Evolutionary conservation across 768 basidiomycete species (phyloP), one percentile per base, ranked within the genome.

Genomic region (Leccinum barrowsii): DNA sequence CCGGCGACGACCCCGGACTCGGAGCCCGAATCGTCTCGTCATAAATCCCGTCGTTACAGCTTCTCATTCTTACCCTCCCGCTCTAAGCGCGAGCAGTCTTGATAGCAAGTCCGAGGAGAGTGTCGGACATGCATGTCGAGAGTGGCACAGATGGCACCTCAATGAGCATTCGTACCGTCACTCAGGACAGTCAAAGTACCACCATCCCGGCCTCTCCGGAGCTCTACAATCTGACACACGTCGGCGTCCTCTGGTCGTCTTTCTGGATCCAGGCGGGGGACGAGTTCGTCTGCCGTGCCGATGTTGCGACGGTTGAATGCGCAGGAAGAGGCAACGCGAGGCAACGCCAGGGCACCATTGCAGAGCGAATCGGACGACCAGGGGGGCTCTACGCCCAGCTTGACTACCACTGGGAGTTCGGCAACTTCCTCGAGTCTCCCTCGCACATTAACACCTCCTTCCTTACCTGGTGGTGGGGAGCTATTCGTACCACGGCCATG

Each of bases 31-130:
- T 28, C 42, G 2, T 35, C 59, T 6, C 52, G 55, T 52, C 68
- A 54, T 12, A 64, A 54, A 56, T 3, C 50, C 21, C 67, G 59
- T 13, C 52, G 71, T 49, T 63, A 52, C 32, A 71, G 65, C 2
- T 72, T 71, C 59, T 67, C 64, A 7, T 66, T 71, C 6, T 42
- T 73, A 4, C 21, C 70, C 6, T 32, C 54, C 5, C 61, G 59
- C 21, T 35, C 54, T 30, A 71, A 56, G n/a, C 71, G 58, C 34
- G 61, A 57, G 22, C 15, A 15, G n/a, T 17, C 35, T 52, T 8
- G 52, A 50, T 24, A 24, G 47, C 3, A 55, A 53, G 48, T 7
- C 19, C 13, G 44, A 52, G 40, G 51, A 24, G 26, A 55, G 30
- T n/a, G 21, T 32, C 13, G 55, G 46, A 22, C 24, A 26, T 26